phyloP scores from a whole-genome alignment of 2,329 filamentous ascomycete species.

The Didymellaceae sp. region DNA sequence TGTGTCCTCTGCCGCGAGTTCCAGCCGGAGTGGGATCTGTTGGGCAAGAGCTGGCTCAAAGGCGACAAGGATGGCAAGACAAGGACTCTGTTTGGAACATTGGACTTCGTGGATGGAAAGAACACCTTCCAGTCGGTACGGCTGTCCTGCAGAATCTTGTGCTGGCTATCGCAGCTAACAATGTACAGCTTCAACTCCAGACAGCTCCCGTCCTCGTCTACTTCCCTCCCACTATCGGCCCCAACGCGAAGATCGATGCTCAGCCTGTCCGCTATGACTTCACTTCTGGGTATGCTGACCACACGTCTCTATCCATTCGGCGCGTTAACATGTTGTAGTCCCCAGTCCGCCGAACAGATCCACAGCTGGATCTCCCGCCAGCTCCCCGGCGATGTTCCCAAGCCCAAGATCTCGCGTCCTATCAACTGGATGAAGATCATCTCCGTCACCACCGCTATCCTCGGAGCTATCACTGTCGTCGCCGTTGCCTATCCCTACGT shows the following conservation, averaged over 20 bases:
- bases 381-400: conserved; percentile 70
- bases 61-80: conserved; percentile 78
- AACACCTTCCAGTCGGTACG: conserved; percentile 84
- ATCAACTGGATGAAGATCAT: conserved; percentile 84
- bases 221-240: conserved; percentile 84
- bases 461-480: conserved; percentile 72
- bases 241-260: conserved; percentile 72
- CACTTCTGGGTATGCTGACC: conserved; percentile 68
- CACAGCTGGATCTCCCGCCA: conserved; percentile 81
- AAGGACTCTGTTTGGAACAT: conserved; percentile 77
- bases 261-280: conserved; percentile 87
- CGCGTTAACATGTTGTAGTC: conserved; percentile 55
- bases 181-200: conserved; percentile 83
- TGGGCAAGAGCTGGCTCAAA: conserved; percentile 85
- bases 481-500: conserved; percentile 79
- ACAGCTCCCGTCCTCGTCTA: conserved; percentile 89
- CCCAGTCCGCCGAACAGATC: conserved; percentile 76
- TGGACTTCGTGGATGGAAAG: conserved; percentile 88
- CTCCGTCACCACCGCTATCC: conserved; percentile 68
- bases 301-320: neutral
- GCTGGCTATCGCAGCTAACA: conserved; percentile 19
- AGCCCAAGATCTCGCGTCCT: conserved; percentile 79
- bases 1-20: conserved; percentile 90
- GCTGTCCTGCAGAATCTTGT: neutral
- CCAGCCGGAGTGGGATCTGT: conserved; percentile 89